Conservation (phyloP, 257 asterid genomes). For the Solanum chmielewskii region DNA sequence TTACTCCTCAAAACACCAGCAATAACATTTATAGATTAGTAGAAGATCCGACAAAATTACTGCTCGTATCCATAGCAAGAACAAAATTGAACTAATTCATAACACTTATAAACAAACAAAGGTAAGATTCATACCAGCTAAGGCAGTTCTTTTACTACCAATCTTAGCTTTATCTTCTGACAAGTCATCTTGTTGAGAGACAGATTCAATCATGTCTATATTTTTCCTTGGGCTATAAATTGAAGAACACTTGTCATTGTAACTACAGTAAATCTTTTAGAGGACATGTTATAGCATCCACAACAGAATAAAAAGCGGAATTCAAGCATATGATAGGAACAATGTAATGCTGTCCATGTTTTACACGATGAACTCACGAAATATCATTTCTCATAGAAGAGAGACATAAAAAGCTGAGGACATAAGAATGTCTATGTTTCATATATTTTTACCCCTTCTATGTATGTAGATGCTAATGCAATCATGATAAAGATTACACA, state of each 20-base stretch:
- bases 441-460: not conserved
- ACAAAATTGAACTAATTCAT: not conserved
- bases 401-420: not conserved
- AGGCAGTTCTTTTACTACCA: conserved; percentile 20
- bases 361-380: not conserved
- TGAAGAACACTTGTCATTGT: conserved; percentile 13
- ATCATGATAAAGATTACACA: not conserved
- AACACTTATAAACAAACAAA: not conserved
- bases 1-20: not conserved
- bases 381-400: not conserved
- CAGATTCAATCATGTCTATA: conserved; percentile 7
- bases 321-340: not conserved
- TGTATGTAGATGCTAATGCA: not conserved
- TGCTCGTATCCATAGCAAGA: not conserved
- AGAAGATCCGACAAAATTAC: not conserved
- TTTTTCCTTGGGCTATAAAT: conserved; percentile 19
- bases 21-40: not conserved
- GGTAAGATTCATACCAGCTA: conserved; percentile 28
- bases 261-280: conserved; percentile 16
- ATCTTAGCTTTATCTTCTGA: conserved; percentile 18
- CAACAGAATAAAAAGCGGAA: not conserved
- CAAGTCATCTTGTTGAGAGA: conserved; percentile 10
- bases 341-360: not conserved
- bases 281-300: not conserved
- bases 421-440: not conserved